Percentiles rank a stretch among this genome's conserved stretches.
phyloP scores from a whole-genome alignment of 805 yeast species.

The Saccharomycopsis oosterbeekiorum region DNA sequence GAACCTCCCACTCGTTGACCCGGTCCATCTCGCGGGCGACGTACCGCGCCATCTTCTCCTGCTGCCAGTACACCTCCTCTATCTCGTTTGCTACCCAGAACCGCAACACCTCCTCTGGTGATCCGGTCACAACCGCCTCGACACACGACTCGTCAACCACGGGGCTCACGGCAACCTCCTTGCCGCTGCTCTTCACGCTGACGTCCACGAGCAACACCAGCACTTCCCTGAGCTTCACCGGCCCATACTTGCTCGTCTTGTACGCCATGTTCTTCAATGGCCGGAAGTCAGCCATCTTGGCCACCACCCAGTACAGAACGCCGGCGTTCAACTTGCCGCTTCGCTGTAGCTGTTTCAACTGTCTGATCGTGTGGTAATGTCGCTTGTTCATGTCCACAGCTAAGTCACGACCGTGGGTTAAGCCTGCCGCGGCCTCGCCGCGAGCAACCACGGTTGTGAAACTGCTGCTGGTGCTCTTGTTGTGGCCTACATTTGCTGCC shows the following conservation, averaged over 20 bases:
- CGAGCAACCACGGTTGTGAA: too few species aligned
- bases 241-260: not conserved
- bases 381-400: not conserved
- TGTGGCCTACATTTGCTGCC: too few species aligned
- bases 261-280: not conserved
- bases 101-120: not conserved
- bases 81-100: not conserved
- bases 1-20: not conserved
- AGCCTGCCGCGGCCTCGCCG: not conserved
- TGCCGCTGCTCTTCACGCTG: not conserved
- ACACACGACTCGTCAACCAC: not conserved
- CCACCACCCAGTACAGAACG: not conserved
- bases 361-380: not conserved
- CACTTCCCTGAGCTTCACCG: not conserved
- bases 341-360: not conserved
- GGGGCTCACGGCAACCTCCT: not conserved
- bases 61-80: slow-evolving; percentile 1
- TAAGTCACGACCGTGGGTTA: not conserved
- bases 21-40: not conserved
- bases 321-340: not conserved
- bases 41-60: not conserved
- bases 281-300: not conserved
- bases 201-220: not conserved
- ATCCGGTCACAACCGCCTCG: not conserved
- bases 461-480: too few species aligned